Evolutionary conservation across 768 basidiomycete genomes (phyloP).

Genomic region (Symmetrospora coprosmae): DNA sequence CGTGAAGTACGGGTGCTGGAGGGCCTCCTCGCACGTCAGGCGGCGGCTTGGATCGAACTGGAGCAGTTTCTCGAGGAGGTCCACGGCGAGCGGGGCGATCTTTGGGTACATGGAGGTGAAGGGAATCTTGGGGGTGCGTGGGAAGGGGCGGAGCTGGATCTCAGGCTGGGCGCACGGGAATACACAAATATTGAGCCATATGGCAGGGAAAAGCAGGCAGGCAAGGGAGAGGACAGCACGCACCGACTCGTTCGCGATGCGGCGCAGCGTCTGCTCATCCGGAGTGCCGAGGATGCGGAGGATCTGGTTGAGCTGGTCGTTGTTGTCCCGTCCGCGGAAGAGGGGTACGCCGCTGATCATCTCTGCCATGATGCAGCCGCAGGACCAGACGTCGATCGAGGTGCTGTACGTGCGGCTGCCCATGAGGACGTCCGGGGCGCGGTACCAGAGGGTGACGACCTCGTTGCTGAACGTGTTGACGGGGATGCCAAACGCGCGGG

Average conservation of each 20-base stretch:
- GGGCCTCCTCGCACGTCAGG: slow-evolving; percentile 76
- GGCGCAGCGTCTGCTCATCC: slow-evolving; percentile 66
- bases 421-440: slow-evolving; percentile 91
- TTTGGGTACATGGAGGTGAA: slow-evolving; percentile 69
- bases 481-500: slow-evolving; percentile 92
- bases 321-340: slow-evolving; percentile 90
- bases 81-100: slow-evolving; percentile 75
- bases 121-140: slow-evolving; percentile 69
- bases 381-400: slow-evolving; percentile 96
- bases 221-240: not conserved
- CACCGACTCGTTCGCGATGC: slow-evolving; percentile 72
- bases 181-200: not conserved
- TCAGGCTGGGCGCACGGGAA: slow-evolving; percentile 48
- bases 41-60: slow-evolving; percentile 91
- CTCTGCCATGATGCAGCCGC: slow-evolving; percentile 97
- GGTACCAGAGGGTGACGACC: slow-evolving; percentile 98
- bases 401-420: slow-evolving; percentile 96
- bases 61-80: slow-evolving; percentile 81
- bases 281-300: slow-evolving; percentile 96
- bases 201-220: not conserved
- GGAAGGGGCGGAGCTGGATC: slow-evolving; percentile 66
- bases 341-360: slow-evolving; percentile 97
- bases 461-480: slow-evolving; percentile 99
- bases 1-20: slow-evolving; percentile 76
- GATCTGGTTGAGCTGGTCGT: slow-evolving; percentile 93